Evolutionary conservation across 2,329 filamentous ascomycete species (phyloP).

Genomic region (Leptographium wingfieldii): DNA sequence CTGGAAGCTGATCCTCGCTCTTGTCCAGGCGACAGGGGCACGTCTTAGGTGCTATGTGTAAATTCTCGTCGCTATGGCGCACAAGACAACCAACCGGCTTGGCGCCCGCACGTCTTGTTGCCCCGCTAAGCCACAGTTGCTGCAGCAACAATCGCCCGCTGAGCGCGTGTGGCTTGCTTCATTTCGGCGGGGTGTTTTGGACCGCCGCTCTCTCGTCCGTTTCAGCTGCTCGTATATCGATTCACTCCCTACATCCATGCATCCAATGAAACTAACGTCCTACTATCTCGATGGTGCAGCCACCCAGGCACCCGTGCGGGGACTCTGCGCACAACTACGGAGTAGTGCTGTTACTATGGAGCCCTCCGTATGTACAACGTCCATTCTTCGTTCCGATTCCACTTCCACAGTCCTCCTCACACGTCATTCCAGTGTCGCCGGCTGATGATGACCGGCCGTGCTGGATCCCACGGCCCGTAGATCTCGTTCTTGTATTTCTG

Average conservation of each 20-base stretch:
- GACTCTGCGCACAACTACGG: no score
- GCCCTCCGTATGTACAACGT: neutral
- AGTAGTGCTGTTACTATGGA: no score
- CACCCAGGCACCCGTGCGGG: neutral
- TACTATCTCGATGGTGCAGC: neutral
- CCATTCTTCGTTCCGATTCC: neutral
- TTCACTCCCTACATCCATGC: neutral
- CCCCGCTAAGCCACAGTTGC: constrained; percentile 13
- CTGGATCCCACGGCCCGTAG: constrained; percentile 93
- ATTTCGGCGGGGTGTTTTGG: neutral
- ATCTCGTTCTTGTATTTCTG: constrained; percentile 99
- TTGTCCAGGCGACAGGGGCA: neutral
- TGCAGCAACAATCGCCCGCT: constrained; percentile 13
- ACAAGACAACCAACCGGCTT: constrained; percentile 2
- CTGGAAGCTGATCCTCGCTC: neutral
- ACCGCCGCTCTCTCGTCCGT: no score
- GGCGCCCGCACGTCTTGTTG: neutral
- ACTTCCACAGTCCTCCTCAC: neutral
- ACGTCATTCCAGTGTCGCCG: constrained; percentile 40
- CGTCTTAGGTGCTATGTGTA: neutral
- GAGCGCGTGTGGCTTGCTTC: neutral
- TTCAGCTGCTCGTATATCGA: no score
- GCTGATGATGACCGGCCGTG: constrained; percentile 72
- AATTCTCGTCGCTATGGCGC: constrained; percentile 8
- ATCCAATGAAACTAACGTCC: neutral